Conservation (phyloP, 305 asterid genomes). For the Rubia tinctorum region DNA sequence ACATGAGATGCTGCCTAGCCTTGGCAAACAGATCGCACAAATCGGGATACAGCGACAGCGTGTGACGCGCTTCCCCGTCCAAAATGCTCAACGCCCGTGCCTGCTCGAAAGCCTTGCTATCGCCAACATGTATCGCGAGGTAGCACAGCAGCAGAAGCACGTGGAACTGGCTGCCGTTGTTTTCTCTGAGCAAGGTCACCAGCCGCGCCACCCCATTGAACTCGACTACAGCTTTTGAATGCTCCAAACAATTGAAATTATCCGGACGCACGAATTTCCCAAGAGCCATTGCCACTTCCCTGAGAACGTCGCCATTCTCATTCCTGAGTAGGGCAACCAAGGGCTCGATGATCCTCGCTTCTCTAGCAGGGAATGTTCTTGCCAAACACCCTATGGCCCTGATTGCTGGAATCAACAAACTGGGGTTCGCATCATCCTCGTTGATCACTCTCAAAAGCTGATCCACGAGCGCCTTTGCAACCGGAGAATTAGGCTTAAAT, state of each 20-base stretch:
- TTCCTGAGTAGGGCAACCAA: conserved; percentile 40
- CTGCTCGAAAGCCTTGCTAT: conserved; percentile 56
- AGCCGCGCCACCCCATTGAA: conserved; percentile 51
- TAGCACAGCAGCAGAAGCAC: conserved; percentile 55
- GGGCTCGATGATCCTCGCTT: conserved; percentile 41
- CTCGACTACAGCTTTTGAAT: conserved; percentile 58
- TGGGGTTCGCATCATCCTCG: conserved; percentile 26
- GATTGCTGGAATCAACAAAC: conserved; percentile 39
- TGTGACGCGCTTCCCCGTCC: conserved; percentile 47
- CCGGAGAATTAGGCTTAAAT: conserved; percentile 51
- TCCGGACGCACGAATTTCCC: conserved; percentile 47
- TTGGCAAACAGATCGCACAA: conserved; percentile 47
- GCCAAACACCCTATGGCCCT: conserved; percentile 60
- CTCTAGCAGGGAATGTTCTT: conserved; percentile 57
- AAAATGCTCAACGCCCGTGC: conserved; percentile 44
- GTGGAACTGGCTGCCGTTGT: conserved; percentile 27
- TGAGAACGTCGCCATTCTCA: conserved; percentile 30
- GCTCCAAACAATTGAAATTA: conserved; percentile 51
- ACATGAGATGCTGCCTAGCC: conserved; percentile 64
- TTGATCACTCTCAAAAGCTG: conserved; percentile 58
- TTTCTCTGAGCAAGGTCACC: conserved; percentile 36
- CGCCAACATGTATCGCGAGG: conserved; percentile 56
- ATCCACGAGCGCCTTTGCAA: conserved; percentile 53
- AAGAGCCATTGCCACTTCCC: conserved; percentile 50
- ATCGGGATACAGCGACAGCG: conserved; percentile 34